Percentiles rank a stretch among this genome's conserved stretches.
Conservation (phyloP, 495 filamentous ascomycete species). For the Trichoderma virens region DNA sequence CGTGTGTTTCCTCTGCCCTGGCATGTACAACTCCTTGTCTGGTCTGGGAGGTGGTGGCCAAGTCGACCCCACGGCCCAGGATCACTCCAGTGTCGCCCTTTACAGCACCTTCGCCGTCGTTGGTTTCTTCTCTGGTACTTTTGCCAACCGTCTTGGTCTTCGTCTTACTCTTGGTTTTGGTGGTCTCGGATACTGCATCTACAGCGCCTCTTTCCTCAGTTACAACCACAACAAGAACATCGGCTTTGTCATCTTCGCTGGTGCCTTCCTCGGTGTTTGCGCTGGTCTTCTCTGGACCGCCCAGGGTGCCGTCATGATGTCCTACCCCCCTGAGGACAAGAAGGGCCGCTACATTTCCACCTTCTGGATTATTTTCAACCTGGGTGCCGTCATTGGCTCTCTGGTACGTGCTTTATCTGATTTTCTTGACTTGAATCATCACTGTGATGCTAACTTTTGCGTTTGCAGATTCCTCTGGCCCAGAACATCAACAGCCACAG, state of each 20-base stretch:
- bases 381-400: conserved; percentile 83
- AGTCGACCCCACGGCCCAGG: conserved; percentile 52
- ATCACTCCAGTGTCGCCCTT: conserved; percentile 63
- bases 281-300: conserved; percentile 86
- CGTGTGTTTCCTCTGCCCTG: conserved; percentile 86
- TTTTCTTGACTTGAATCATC: background rate
- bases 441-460: background rate
- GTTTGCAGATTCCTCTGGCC: conserved; percentile 59
- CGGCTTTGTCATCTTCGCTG: conserved; percentile 72
- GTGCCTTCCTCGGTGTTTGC: conserved; percentile 67
- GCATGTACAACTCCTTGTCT: conserved; percentile 72
- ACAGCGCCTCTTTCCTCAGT: conserved; percentile 66
- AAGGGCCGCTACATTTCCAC: conserved; percentile 86
- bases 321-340: conserved; percentile 70
- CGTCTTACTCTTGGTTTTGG: conserved; percentile 66
- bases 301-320: conserved; percentile 94
- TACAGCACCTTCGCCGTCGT: conserved; percentile 82
- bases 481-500: conserved; percentile 63
- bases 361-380: conserved; percentile 96
- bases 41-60: conserved; percentile 73
- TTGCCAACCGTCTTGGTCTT: conserved; percentile 71
- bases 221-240: conserved; percentile 75
- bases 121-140: conserved; percentile 78
- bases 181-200: conserved; percentile 81
- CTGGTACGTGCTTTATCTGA: conserved; percentile 43